phyloP scores from a whole-genome alignment of 352 stramenopile species.

The Phytopythium aichiense region DNA sequence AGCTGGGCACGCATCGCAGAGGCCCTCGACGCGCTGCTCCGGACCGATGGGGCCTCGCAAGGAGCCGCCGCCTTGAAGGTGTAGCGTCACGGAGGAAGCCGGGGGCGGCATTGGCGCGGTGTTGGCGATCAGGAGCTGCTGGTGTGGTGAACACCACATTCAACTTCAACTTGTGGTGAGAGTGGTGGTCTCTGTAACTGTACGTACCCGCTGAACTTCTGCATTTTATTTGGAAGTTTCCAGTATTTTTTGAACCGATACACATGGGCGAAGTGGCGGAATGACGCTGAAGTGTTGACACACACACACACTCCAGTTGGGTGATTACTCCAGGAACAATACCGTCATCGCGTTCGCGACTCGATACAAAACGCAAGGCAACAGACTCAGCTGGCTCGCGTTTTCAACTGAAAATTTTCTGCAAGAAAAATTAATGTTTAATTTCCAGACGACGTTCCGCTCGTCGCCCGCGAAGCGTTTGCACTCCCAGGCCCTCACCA shows the following conservation, averaged over 20 bases:
- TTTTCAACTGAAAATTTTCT: not conserved
- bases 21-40: slow-evolving; percentile 41
- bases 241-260: too few relatives aligned
- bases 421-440: not conserved
- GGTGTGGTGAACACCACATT: not conserved
- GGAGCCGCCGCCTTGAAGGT: not conserved
- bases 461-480: too few relatives aligned
- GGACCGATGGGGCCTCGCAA: not conserved
- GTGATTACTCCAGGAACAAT: not conserved
- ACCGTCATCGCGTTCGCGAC: not conserved
- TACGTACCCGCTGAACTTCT: not conserved
- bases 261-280: not conserved
- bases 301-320: not conserved
- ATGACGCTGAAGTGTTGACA: not conserved
- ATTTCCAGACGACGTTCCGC: not conserved
- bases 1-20: slow-evolving; percentile 58
- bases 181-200: not conserved
- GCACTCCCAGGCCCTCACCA: too few relatives aligned
- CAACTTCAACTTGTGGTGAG: not conserved
- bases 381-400: not conserved
- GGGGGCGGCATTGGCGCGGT: too few relatives aligned
- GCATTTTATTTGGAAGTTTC: not conserved
- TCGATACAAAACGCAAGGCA: not conserved
- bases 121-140: not conserved
- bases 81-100: not conserved